Evolutionary conservation across 2,329 filamentous ascomycete genomes (phyloP), one percentile per base, ranked within the genome.

Genomic region (Trichoderma gracile): DNA sequence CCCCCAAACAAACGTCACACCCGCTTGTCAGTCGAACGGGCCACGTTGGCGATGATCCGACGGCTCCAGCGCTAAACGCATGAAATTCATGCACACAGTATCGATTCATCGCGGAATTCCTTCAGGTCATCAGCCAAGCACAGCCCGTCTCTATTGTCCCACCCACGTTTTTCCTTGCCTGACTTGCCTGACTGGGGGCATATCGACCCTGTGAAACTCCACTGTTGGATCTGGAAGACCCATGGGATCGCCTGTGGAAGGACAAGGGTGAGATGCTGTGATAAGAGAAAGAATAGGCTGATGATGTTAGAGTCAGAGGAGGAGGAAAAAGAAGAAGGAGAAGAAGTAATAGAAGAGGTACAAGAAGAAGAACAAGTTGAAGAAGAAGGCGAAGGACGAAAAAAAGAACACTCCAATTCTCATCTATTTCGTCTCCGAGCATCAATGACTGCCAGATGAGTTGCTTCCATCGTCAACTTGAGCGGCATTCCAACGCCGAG

Each of bases 41-140:
- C 52, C 52, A 54, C 52, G 52, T 54, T 42, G 52, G 49, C 49
- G 49, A 52, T 52, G 49, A 25, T 33, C 49, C 49, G 49, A 52
- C 21, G 27, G 49, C 27, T 52, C 30, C 25, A 6, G 49, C 49
- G 49, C 49, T 52, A 52, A 52, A 5, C 12, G 49, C 49, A n/a
- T 38, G 33, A 38, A 38, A 14, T 38, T 38, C 33, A 38, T 38
- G 33, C 33, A 38, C 33, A 38, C 33, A 38, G 33, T 38, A 38
- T 14, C 33, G 33, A 38, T 38, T 38, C 8, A 10, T 33, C 30
- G 30, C 9, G 8, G 27, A 3, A 5, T 33, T 5, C 12, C 30
- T 1, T 33, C 33, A 12, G 33, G 33, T 14, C 33, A 38, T 38
- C 33, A 38, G 33, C 33, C 33, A 38, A 38, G 10, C 33, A 38